These are phyloP conservation scores for Melaleuca quinquenervia DNA, from an alignment of 345 rosid genomes.

Conservation along the genomic window DNA sequence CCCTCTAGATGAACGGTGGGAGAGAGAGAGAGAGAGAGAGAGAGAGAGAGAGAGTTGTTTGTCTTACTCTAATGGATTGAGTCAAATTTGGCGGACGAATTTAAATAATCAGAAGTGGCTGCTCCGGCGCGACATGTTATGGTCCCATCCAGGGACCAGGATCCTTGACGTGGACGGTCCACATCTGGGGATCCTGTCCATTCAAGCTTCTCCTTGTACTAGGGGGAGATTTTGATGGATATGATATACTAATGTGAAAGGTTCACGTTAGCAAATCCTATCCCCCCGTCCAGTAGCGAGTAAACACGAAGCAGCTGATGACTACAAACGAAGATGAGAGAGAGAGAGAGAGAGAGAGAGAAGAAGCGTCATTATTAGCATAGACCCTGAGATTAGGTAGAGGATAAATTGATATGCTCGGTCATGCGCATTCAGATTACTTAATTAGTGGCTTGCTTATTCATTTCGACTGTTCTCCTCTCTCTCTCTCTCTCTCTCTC, in stretches of 20 bases:
- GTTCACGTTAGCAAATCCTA: no score
- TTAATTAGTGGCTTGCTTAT: neutral
- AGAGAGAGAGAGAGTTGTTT: neutral
- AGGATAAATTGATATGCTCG: neutral
- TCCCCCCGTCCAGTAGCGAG: neutral
- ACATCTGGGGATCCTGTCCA: no score
- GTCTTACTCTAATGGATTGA: neutral
- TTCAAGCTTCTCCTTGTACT: no score
- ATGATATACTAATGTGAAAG: no score
- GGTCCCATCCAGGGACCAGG: no score
- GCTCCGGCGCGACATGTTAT: neutral
- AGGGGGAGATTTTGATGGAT: no score
- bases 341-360: neutral
- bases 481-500: no score
- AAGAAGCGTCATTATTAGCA: neutral
- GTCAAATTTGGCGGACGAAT: neutral
- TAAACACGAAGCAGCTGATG: neutral
- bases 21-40: no score
- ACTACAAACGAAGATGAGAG: neutral
- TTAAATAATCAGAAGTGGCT: neutral
- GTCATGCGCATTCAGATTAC: neutral
- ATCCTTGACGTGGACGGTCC: no score
- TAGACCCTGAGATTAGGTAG: neutral
- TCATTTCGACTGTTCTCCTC: neutral
- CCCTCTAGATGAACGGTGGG: neutral